Evolutionary conservation across 2,329 filamentous ascomycete species (phyloP), one percentile per base, ranked within the genome.

Genomic region (Diaporthe vaccinii): DNA sequence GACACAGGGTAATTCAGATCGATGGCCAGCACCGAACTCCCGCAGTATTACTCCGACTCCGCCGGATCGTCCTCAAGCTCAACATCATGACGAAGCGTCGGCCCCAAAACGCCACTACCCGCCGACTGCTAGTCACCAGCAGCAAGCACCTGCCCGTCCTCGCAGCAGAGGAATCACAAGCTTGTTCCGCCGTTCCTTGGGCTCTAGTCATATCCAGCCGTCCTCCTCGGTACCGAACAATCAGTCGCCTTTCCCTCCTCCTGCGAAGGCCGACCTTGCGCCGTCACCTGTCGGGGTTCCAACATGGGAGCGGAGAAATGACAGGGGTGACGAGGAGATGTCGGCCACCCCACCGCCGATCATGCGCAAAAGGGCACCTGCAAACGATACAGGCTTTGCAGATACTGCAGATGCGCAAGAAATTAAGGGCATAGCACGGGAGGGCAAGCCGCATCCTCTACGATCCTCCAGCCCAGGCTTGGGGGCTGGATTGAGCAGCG

Each of bases 61-160:
- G 72, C 70, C 78, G 77, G 58, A 69, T 75, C 79, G 12, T 75
- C 55, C 74, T 58, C 20, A 59, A 81, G 49, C 79, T 79, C 53
- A 82, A 81, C 61, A 85, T 82, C 49, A 76, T 14, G 83, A 84
- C 5, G 82, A 82, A 15, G 8, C 25, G 15, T 22, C 72, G 25
- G 73, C 78, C 6, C 81, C 81, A 44, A 79, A 79, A 46, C 76
- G 81, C 10, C 77, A 62, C 58, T 75, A 78, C 15, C 77, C 72
- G 14, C 76, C 75, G 8, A 75, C 72, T 22, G 78, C 76, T 2
- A 79, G 79, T 17, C 73, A 76, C 12, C 82, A 85, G 8, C 80
- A 82, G 67, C 82, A 84, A 14, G 80, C 82, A 49, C 25, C 75
- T 73, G 25, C 68, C 22, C 76, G 75, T 57, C 71, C 76, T 59